Conservation (phyloP, 2,329 filamentous ascomycete species). For the Fusarium stilboides region DNA sequence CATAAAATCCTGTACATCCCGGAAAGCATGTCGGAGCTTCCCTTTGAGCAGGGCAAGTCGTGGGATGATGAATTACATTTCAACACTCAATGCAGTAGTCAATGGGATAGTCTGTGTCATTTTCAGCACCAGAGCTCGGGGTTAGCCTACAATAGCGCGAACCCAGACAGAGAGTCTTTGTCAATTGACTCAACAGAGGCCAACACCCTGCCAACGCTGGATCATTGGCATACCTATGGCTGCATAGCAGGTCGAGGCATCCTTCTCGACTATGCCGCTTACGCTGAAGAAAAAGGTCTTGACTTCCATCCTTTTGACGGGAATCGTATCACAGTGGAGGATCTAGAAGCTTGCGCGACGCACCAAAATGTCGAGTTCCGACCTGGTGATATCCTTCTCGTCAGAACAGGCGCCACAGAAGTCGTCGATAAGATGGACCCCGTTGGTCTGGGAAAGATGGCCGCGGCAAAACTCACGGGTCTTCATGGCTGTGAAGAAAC, state of each 20-base stretch:
- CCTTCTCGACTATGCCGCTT: constrained; percentile 68
- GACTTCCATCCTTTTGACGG: constrained; percentile 66
- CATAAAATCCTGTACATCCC: constrained; percentile 57
- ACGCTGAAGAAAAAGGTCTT: constrained; percentile 65
- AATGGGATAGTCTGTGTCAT: constrained; percentile 69
- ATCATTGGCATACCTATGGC: constrained; percentile 65
- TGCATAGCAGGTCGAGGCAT: constrained; percentile 61
- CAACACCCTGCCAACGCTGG: constrained; percentile 56
- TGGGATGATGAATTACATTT: constrained; percentile 67
- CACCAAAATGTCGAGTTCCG: constrained; percentile 75
- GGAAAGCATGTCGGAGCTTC: constrained; percentile 30
- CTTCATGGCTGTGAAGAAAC: constrained; percentile 66
- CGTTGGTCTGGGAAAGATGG: constrained; percentile 55
- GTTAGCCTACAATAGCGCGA: constrained; percentile 65
- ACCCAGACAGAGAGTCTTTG: constrained; percentile 56
- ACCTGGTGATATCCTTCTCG: constrained; percentile 76
- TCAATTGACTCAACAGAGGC: constrained; percentile 21
- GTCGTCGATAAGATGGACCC: constrained; percentile 65
- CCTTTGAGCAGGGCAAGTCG: constrained; percentile 39
- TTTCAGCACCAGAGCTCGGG: constrained; percentile 61
- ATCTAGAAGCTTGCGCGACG: constrained; percentile 71
- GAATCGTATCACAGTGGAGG: constrained; percentile 67
- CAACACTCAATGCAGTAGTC: constrained; percentile 69
- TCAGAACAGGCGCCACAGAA: constrained; percentile 75
- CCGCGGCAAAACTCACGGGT: constrained; percentile 52